These are phyloP conservation scores for Dalechampia spathulata DNA, from an alignment of 441 rosid species.

Conservation along the genomic window DNA sequence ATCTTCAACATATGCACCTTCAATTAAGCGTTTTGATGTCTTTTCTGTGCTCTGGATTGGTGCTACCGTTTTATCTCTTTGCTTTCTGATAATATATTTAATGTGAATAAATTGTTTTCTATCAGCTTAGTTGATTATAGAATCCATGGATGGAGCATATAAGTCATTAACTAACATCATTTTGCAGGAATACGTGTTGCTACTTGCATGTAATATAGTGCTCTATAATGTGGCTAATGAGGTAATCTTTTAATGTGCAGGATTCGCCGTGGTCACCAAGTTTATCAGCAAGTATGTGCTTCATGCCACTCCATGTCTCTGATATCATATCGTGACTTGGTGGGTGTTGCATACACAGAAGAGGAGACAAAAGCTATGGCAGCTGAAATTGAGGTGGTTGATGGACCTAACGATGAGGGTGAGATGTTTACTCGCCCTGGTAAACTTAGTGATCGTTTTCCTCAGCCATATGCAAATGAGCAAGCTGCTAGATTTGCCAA, in stretches of 20 bases:
- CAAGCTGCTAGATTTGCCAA: constrained; percentile 98
- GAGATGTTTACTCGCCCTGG: constrained; percentile 99
- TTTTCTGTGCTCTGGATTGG: no score
- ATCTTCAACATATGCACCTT: no score
- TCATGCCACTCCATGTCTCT: constrained; percentile 99
- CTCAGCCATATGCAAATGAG: constrained; percentile 91
- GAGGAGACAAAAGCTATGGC: constrained; percentile 99
- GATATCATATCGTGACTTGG: constrained; percentile 92
- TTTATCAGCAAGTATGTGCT: constrained; percentile 95
- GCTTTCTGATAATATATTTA: no score
- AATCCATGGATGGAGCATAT: no score
- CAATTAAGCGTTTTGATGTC: no score
- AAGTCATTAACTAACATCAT: no score
- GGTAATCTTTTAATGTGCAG: constrained; percentile 39
- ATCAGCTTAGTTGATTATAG: no score
- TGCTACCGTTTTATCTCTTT: no score
- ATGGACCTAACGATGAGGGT: constrained; percentile 99
- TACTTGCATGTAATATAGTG: not conserved
- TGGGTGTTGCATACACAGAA: constrained; percentile 98
- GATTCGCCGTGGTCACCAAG: constrained; percentile 99
- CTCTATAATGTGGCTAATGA: not conserved
- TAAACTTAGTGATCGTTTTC: constrained; percentile 95
- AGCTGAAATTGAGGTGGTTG: constrained; percentile 97
- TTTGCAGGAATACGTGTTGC: not conserved
- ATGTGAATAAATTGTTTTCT: no score